Evolutionary conservation across 2,329 filamentous ascomycete genomes (phyloP).

Genomic region (Ceratocystiopsis minuta): DNA sequence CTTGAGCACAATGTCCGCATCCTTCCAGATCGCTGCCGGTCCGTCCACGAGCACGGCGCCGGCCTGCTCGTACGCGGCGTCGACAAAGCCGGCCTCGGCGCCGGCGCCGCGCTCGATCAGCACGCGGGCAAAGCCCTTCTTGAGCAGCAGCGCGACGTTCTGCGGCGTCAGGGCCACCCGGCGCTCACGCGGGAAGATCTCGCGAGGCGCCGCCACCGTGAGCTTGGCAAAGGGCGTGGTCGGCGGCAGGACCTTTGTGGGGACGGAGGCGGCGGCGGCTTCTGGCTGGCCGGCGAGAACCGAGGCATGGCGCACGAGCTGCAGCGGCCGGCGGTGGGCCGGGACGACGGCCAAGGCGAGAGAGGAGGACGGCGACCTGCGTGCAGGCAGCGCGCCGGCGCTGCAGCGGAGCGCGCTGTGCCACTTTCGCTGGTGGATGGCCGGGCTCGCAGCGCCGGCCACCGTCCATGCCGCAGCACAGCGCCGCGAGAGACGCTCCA

Average conservation of each 20-base stretch:
- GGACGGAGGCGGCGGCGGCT: constrained; percentile 18
- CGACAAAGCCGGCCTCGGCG: constrained; percentile 55
- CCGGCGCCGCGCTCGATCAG: constrained; percentile 72
- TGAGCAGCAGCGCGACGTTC: constrained; percentile 64
- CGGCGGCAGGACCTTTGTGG: constrained; percentile 22
- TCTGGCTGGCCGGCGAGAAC: constrained; percentile 14
- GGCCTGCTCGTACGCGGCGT: constrained; percentile 58
- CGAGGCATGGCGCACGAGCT: constrained; percentile 23
- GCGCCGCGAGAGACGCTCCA: no score
- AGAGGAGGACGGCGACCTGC: no score
- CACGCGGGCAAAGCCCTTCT: constrained; percentile 66
- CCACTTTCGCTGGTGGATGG: no score
- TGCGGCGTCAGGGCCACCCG: constrained; percentile 73
- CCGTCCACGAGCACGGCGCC: constrained; percentile 58
- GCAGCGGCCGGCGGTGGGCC: constrained; percentile 15
- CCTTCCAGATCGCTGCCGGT: constrained; percentile 48
- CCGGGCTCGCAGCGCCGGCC: no score
- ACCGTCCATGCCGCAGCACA: no score
- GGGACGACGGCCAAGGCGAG: constrained; percentile 12
- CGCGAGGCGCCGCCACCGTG: constrained; percentile 61
- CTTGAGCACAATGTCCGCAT: constrained; percentile 67
- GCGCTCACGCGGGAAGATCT: constrained; percentile 62
- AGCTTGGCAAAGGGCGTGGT: constrained; percentile 51
- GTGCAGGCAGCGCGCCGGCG: no score
- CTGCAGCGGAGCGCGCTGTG: no score